A percentile compares a stretch with the other conserved stretches of the same genome.
Evolutionary conservation across 75 land plant species (phyloP).

Genomic region (Sequoia sempervirens): DNA sequence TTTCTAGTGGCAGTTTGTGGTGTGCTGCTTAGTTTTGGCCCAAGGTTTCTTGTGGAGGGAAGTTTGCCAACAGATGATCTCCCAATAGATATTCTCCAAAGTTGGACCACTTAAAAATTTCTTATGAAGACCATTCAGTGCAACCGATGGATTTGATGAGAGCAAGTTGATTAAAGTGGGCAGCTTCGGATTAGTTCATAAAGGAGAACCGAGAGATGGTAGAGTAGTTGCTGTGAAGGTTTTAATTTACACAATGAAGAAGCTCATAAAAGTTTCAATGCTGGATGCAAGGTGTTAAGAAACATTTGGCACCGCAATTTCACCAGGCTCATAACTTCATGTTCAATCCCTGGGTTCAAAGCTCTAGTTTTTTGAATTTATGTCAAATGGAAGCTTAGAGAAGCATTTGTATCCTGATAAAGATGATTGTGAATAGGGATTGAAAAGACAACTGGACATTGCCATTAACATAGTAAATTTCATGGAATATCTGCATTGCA

Average conservation of each 20-base stretch:
- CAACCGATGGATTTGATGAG: background rate
- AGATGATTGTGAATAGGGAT: too few species aligned
- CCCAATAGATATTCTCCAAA: background rate
- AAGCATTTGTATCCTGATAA: background rate
- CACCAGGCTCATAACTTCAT: background rate
- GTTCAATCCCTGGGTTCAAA: background rate
- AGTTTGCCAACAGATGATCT: too few species aligned
- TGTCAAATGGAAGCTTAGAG: background rate
- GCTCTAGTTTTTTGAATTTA: background rate
- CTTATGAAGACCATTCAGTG: background rate
- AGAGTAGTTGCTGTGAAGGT: background rate
- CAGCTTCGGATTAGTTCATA: background rate
- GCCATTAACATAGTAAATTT: conserved; percentile 29
- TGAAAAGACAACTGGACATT: background rate
- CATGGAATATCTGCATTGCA: conserved; percentile 21
- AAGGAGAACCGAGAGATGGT: background rate
- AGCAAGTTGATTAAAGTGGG: background rate
- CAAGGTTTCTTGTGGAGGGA: background rate
- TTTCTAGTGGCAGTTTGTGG: background rate
- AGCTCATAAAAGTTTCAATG: background rate
- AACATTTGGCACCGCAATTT: background rate
- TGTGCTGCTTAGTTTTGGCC: background rate
- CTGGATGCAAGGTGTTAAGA: background rate
- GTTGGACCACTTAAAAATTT: background rate
- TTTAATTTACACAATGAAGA: background rate